Evolutionary conservation across 2,329 filamentous ascomycete genomes (phyloP), one percentile per base, ranked within the genome.

Genomic region (Rhynchosporium graminicola): DNA sequence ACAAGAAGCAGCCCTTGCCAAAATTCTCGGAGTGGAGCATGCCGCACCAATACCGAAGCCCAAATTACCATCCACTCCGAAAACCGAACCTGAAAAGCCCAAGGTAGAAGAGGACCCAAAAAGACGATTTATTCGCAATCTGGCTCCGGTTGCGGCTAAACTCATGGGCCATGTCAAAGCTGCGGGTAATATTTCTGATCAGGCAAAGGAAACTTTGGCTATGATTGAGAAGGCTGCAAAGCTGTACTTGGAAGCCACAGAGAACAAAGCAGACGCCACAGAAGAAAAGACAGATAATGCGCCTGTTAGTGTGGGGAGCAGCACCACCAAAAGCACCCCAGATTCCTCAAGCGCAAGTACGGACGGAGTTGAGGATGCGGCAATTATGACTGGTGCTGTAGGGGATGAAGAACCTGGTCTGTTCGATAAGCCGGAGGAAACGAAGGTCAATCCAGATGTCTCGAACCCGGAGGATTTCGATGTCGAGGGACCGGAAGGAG

Each of bases 1-100:
- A 2, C 84, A 87, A 63, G 84, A 87, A 65, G 74, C 77, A 0
- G 78, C 83, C 0, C 68, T 87, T 4, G 81, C 77, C 2, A 78
- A 76, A 48, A 80, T 87, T 15, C 82, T 87, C 54, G 82, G 80
- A 46, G 71, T 84, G 1, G 80, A 84, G 50, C 74, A 3, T 75
- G 69, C 47, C 28, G 13, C 38, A 8, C 29, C 54, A 10, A 64
- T 64, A 42, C 38, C 59, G 2, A 66, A 63, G 47, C 36, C 47
- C 31, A 20, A 43, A 12, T 12, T 29, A 3, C 45, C 58, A 1
- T 29, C 38, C 12, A 10, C 36, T 36, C 6, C 28, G 2, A 56
- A 51, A 29, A 4, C 38, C 12, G 64, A 61, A n/a, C 50, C 46
- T 42, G 42, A 45, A 26, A 65, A 65, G 38, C 9, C 50, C n/a